A percentile compares a stretch with the other conserved stretches of the same genome.
Conservation (phyloP, 805 yeast genomes). For the Hanseniaspora occidentalis region DNA sequence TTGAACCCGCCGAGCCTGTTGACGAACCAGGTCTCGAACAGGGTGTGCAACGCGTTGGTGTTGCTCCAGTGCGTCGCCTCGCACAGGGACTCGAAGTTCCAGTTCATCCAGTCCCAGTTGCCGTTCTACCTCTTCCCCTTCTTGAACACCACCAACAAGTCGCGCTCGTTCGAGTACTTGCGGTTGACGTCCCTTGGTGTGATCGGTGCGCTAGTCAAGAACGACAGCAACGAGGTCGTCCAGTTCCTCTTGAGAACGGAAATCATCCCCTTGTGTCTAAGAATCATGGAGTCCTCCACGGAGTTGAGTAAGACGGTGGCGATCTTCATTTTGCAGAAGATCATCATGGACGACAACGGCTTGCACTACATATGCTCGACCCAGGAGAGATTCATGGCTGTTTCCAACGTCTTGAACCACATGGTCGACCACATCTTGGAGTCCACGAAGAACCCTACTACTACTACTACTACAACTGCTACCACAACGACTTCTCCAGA, state of each 20-base stretch:
- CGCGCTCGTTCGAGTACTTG: conserved; percentile 86
- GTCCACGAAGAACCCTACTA: conserved; percentile 15
- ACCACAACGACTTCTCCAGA: conserved; percentile 1
- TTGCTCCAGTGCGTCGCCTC: conserved; percentile 94
- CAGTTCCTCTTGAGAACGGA: conserved; percentile 88
- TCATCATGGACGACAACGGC: conserved; percentile 84
- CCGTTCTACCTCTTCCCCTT: conserved; percentile 91
- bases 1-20: conserved; percentile 65
- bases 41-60: conserved; percentile 93
- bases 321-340: conserved; percentile 88
- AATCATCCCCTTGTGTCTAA: conserved; percentile 85
- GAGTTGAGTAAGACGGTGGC: conserved; percentile 95
- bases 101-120: conserved; percentile 79
- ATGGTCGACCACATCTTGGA: conserved; percentile 82
- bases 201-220: conserved; percentile 91
- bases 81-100: conserved; percentile 76
- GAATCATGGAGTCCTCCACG: conserved; percentile 91
- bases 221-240: conserved; percentile 91
- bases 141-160: conserved; percentile 80
- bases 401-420: conserved; percentile 68
- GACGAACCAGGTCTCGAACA: conserved; percentile 74
- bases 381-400: conserved; percentile 88
- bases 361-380: conserved; percentile 89
- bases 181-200: conserved; percentile 91
- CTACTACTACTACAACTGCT: not conserved